Percentiles rank a stretch among this genome's conserved stretches.
Conservation (phyloP, 768 basidiomycete genomes). For the Podaxis sp. region DNA sequence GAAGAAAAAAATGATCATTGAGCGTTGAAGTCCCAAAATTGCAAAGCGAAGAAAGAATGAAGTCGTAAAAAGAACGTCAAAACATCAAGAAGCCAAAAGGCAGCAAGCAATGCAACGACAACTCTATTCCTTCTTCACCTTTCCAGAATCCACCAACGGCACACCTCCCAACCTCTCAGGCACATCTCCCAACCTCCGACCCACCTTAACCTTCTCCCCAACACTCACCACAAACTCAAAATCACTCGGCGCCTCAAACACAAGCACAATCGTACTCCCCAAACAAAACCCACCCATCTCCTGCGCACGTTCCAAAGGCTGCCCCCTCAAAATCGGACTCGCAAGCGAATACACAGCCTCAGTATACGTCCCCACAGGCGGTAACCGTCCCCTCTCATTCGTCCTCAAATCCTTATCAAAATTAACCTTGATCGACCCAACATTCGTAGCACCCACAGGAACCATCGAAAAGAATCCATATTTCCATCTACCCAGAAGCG, state of each 20-base stretch:
- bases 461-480: conserved; percentile 97
- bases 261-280: conserved; percentile 93
- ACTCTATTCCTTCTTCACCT: not conserved
- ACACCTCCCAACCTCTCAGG: conserved; percentile 23
- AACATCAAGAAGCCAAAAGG: not conserved
- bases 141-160: conserved; percentile 8
- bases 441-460: conserved; percentile 97
- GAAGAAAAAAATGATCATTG: not conserved
- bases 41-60: not conserved
- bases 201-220: conserved; percentile 85
- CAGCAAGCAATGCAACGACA: not conserved
- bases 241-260: conserved; percentile 87
- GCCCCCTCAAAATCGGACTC: conserved; percentile 78
- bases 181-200: conserved; percentile 72
- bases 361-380: conserved; percentile 80
- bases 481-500: conserved; percentile 90
- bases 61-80: not conserved
- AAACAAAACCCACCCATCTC: conserved; percentile 98
- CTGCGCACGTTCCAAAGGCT: conserved; percentile 82
- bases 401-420: conserved; percentile 92
- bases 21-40: not conserved
- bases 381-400: conserved; percentile 70
- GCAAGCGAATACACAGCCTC: conserved; percentile 91
- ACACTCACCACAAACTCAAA: conserved; percentile 76
- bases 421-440: conserved; percentile 93